Evolutionary conservation across 1,284 basidiomycete genomes (phyloP).

Genomic region (Austropuccinia psidii): DNA sequence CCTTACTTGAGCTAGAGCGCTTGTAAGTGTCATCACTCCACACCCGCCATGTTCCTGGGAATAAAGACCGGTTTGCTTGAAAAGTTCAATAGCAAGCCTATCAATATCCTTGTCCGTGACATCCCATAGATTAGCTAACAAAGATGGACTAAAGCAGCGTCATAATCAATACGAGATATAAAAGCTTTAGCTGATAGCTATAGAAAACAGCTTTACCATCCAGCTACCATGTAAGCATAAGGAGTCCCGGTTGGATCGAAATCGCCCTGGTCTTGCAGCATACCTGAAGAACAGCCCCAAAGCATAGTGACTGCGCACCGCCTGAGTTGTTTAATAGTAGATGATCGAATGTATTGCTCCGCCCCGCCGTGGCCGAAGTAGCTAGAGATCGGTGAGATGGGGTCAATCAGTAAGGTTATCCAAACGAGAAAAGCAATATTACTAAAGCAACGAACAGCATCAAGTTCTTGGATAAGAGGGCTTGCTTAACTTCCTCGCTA

Average conservation of each 20-base stretch:
- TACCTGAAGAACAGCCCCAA: constrained; percentile 96
- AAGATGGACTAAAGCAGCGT: constrained; percentile 60
- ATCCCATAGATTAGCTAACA: constrained; percentile 95
- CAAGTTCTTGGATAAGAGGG: constrained; percentile 64
- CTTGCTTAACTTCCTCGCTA: constrained; percentile 69
- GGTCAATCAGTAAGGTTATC: background rate
- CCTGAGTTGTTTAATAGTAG: constrained; percentile 68
- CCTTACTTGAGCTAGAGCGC: constrained; percentile 19
- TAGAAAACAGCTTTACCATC: constrained; percentile 61
- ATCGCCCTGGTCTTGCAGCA: constrained; percentile 78
- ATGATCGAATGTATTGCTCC: constrained; percentile 84
- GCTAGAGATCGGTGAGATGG: constrained; percentile 50
- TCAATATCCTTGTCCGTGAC: constrained; percentile 97
- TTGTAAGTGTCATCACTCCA: background rate
- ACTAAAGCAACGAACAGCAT: constrained; percentile 62
- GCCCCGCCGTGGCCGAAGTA: constrained; percentile 97
- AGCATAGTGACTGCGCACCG: constrained; percentile 89
- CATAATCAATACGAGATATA: background rate
- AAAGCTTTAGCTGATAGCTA: background rate
- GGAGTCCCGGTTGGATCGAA: constrained; percentile 87
- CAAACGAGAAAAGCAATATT: background rate
- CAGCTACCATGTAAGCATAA: constrained; percentile 88
- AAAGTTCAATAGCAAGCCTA: constrained; percentile 74
- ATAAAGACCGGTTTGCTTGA: constrained; percentile 52
- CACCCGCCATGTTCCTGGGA: background rate